Evolutionary conservation across 2,329 filamentous ascomycete species (phyloP).

Genomic region (Massarina eburnea): DNA sequence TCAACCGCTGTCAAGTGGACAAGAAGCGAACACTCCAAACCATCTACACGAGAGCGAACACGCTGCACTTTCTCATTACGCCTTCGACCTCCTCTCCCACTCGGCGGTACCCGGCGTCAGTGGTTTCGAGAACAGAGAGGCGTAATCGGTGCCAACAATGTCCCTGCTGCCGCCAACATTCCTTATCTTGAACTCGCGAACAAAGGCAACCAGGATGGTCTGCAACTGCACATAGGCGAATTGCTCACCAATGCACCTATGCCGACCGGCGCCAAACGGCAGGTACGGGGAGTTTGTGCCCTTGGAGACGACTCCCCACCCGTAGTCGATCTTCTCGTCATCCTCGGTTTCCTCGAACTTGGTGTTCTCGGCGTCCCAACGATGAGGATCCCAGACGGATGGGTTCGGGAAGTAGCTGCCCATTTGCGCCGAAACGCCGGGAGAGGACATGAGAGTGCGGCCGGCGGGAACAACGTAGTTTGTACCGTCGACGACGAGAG

Average conservation of each 20-base stretch:
- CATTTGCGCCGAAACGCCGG: constrained; percentile 75
- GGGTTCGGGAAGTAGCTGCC: constrained; percentile 80
- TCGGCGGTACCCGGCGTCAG: constrained; percentile 58
- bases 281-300: constrained; percentile 87
- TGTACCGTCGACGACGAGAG: constrained; percentile 80
- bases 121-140: constrained; percentile 51
- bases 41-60: no score
- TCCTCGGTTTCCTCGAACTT: constrained; percentile 60
- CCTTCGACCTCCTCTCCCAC: constrained; percentile 68
- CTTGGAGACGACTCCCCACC: constrained; percentile 90
- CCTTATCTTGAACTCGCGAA: constrained; percentile 77
- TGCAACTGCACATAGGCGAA: constrained; percentile 93
- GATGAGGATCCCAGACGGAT: constrained; percentile 82
- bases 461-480: constrained; percentile 78
- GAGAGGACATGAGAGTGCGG: constrained; percentile 81
- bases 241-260: constrained; percentile 95
- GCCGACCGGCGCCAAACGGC: constrained; percentile 88
- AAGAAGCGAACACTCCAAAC: constrained; percentile 3
- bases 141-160: constrained; percentile 70
- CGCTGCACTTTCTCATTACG: neutral
- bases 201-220: constrained; percentile 76
- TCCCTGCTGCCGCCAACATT: constrained; percentile 71
- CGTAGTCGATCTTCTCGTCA: constrained; percentile 81
- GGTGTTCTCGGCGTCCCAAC: constrained; percentile 70
- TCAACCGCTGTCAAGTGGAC: neutral